Evolutionary conservation across 179 eudicot species (phyloP).

Genomic region (Carnegiea gigantea): DNA sequence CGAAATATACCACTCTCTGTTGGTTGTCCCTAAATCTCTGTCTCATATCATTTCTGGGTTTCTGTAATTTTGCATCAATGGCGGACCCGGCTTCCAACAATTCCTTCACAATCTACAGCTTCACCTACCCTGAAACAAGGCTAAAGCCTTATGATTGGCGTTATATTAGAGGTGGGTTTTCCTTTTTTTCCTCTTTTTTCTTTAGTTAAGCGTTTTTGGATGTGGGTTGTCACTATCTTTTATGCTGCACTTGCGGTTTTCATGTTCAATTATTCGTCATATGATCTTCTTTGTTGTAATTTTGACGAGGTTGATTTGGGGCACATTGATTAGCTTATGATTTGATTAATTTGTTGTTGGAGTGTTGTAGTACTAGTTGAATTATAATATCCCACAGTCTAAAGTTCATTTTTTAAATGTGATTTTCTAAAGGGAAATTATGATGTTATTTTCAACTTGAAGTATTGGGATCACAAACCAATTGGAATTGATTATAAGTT

Average conservation of each 20-base stretch:
- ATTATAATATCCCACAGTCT: background rate
- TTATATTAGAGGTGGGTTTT: constrained; percentile 71
- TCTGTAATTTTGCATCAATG: constrained; percentile 21
- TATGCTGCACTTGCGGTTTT: background rate
- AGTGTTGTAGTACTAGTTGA: background rate
- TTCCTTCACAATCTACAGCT: constrained; percentile 66
- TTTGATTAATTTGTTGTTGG: background rate
- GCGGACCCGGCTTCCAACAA: constrained; percentile 31
- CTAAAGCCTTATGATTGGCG: constrained; percentile 83
- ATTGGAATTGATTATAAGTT: background rate
- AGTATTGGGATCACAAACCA: background rate
- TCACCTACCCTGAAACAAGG: constrained; percentile 57
- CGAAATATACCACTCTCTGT: constrained; percentile 9
- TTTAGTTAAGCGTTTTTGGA: background rate
- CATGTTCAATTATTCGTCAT: background rate
- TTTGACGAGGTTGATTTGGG: background rate
- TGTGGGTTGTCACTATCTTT: background rate
- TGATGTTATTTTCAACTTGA: background rate
- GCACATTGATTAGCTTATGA: background rate
- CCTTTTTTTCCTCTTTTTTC: background rate
- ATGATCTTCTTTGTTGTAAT: background rate
- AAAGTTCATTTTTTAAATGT: constrained; percentile 1
- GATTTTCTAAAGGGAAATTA: background rate
- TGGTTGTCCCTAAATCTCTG: constrained; percentile 16
- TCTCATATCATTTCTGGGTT: constrained; percentile 20